A percentile compares a stretch with the other conserved stretches of the same genome.
These are phyloP conservation scores for Microdochium trichocladiopsis DNA, from an alignment of 2,329 filamentous ascomycete species.

Conservation along the genomic window DNA sequence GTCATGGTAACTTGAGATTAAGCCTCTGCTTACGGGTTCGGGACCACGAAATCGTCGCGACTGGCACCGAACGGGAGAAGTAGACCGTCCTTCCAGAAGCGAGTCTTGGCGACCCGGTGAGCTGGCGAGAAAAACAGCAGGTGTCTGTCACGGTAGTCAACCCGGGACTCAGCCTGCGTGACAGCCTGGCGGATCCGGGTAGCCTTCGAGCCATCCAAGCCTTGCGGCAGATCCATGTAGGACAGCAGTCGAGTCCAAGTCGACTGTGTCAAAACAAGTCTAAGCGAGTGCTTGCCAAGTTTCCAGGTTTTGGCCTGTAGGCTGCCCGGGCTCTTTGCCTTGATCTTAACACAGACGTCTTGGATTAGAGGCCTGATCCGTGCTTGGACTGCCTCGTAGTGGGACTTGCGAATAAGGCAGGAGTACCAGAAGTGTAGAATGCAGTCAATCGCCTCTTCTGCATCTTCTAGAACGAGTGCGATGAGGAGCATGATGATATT, in stretches of 20 bases:
- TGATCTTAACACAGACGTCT: neutral
- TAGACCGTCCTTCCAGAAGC: conserved; percentile 28
- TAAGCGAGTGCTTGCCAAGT: neutral
- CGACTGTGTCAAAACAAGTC: conserved; percentile 19
- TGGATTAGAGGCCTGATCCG: neutral
- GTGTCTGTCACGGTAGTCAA: conserved; percentile 23
- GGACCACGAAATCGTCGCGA: conserved; percentile 19
- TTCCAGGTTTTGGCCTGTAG: neutral
- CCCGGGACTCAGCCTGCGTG: conserved; percentile 16
- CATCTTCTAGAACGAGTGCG: neutral
- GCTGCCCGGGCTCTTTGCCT: neutral
- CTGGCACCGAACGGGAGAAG: conserved; percentile 30
- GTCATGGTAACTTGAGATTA: neutral
- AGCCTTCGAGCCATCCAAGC: conserved; percentile 14
- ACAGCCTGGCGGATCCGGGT: conserved; percentile 13
- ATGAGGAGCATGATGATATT: neutral
- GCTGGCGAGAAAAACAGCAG: conserved; percentile 14
- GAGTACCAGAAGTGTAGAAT: neutral
- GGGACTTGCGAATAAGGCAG: neutral
- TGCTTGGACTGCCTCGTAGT: neutral
- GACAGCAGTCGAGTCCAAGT: conserved; percentile 20
- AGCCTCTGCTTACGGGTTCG: conserved; percentile 29
- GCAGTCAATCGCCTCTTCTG: neutral
- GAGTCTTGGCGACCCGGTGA: conserved; percentile 15
- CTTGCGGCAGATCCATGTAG: conserved; percentile 16